Base-by-base conservation (phyloP, 257 asterid species). In the Gentiana macrophylla region DNA sequence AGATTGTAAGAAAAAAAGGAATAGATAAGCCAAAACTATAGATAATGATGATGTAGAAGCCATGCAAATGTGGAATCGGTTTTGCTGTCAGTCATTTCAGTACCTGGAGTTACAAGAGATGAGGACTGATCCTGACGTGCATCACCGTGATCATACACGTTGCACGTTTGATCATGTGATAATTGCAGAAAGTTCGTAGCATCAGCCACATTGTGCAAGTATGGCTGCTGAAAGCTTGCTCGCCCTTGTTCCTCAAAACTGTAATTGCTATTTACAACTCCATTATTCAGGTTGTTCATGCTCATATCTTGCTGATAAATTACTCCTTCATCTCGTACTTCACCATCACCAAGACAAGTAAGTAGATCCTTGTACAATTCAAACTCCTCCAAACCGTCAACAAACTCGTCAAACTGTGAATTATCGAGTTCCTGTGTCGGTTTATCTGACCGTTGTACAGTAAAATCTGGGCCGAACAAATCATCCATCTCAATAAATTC, bases 401-500 rank as follows among this genome's bases (percentile, higher is more conserved):
- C 61, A 51, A 70, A 82, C 53, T 70, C 84, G 47, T 75, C 74
- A 46, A 79, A 65, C 38, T 52, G 65, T 53, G 66, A 67, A 54
- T 72, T 67, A 53, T 70, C 86, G 7, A 53, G 57, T 52, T 65
- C 50, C 50, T 57, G 65, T 47, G 45, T 59, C 32, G 64, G 61
- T n/a, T 65, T 68, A 57, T 65, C 74, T 53, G 64, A 60, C 67
- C 52, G 66, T 37, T 67, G 70, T 12, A 57, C 12, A 37, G 72
- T 60, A 24, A 74, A 67, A 53, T 78, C 75, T 33, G 83, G 73
- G 49, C 70, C 79, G 37, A 69, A 5, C 55, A 92, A 79, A 59
- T 92, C 99, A 58, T 88, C 55, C 77, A 92, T 71, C 73, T 92
- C 99, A 59, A 92, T 81, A 75, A 66, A 92, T 77, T 85, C 96